Evolutionary conservation across 257 asterid genomes (phyloP), one percentile per base, ranked within the genome.

Genomic region (Paraleonurus japonicus): DNA sequence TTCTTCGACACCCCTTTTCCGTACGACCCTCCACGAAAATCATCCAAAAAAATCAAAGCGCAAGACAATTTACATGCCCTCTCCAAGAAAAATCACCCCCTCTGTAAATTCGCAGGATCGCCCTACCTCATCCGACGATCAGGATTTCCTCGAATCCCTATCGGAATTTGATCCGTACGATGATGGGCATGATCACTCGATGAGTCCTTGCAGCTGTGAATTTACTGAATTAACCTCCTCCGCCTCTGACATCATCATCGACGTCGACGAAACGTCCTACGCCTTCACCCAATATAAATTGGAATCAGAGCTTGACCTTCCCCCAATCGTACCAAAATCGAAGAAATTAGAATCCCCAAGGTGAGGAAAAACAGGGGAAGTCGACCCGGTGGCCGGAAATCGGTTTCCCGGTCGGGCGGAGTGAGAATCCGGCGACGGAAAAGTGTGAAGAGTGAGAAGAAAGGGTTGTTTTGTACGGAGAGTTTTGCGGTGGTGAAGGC

Each of bases 401-500:
- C 95, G 0, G 75, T 84, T 20, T 84, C 90, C 1, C 79, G 77
- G 1, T 69, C 84, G 3, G 59, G 85, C 2, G 87, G 96, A 8
- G 89, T 93, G 75, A 90, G 76, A 75, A 75, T 89, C 41, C 65
- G 92, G 75, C 75, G 76, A 57, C 68, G 83, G 72, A 84, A 71
- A 76, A 87, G 86, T 11, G 24, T 15, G 59, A 61, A 65, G 61
- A 16, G 67, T 6, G 78, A 54, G 58, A 80, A 76, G 65, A 74
- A 84, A 54, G 75, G 73, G 6, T 24, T 66, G 75, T 71, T 79
- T 17, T 73, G 65, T 59, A 62, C 89, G 0, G 95, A 85, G 71
- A 85, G 98, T 47, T 84, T 90, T 63, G 97, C 96, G 11, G 75
- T 93, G n/a, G 98, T 93, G 35, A 93, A 90, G 72, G 85, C 97